Evolutionary conservation across 2,329 filamentous ascomycete species (phyloP), one percentile per base, ranked within the genome.

Genomic region (Hansfordia pulvinata): DNA sequence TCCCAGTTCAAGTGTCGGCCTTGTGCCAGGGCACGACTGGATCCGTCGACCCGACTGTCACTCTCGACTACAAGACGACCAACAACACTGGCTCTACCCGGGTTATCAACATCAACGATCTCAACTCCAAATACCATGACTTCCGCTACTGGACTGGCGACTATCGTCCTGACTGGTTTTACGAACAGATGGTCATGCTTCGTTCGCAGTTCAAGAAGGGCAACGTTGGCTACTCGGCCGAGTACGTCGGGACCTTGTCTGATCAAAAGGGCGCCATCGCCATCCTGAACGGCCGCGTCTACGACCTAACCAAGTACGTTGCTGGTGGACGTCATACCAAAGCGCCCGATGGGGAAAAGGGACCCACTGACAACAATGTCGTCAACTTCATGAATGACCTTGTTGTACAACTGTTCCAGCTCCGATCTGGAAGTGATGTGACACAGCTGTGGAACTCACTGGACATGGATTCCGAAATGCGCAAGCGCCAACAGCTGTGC

Each of bases 1-100:
- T 98, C 57, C 90, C 92, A 0, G 66, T 98, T 1, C 90, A 98
- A 49, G 88, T 98, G 10, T 92, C 79, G 4, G 85, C 88, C 22
- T 65, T 98, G 19, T 98, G 90, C 52, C 69, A 79, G 32, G 90
- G 88, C 31, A 70, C 68, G 17, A 63, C 75, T 36, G 81, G 78
- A 13, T 46, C 43, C 2, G 58, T 74, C 22, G 66, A 83, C 43
- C 67, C 69, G 4, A 66, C 73, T 21, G 82, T 98, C n/a, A 77
- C 79, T 24, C 65, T 98, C 16, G 79, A 88, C 50, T 96, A 88
- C 55, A 75, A 74, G 36, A 71, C 64, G 19, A 73, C 71, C 34
- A 98, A 98, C 50, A 63, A 76, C 29, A 71, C 73, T 10, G 77
- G 76, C 11, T 67, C 71, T 9, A 70, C 75, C 12, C 69, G 58